These are phyloP conservation scores for Mycena capillaripes DNA, from an alignment of 768 basidiomycete genomes.

Conservation along the genomic window DNA sequence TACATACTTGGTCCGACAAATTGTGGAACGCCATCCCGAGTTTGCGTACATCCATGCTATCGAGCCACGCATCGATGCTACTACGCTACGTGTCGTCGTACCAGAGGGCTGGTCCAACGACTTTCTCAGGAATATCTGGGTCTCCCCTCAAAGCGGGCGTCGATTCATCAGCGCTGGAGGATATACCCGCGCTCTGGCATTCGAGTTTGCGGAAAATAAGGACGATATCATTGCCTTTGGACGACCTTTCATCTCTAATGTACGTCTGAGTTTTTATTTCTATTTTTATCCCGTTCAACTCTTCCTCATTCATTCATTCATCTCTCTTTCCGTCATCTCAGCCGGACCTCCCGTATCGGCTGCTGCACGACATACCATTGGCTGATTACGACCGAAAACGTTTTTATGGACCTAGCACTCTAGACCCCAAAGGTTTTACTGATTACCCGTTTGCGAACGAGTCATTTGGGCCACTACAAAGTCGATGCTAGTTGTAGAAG, in stretches of 20 bases:
- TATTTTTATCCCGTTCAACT: too few species aligned
- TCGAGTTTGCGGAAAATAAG: constrained; percentile 40
- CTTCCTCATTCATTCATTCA: too few species aligned
- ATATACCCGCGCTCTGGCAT: constrained; percentile 45
- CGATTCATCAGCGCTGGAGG: constrained; percentile 39
- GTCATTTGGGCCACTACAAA: neutral
- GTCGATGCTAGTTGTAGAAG: too few species aligned
- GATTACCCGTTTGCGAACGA: constrained; percentile 34
- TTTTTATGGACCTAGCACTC: constrained; percentile 22
- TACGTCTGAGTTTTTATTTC: neutral
- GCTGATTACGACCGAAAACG: constrained; percentile 11
- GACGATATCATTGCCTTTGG: constrained; percentile 33
- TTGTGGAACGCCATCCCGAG: constrained; percentile 58
- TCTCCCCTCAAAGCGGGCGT: neutral
- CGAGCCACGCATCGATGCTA: constrained; percentile 53
- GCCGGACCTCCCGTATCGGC: constrained; percentile 35
- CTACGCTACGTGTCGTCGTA: constrained; percentile 22
- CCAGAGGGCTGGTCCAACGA: constrained; percentile 27
- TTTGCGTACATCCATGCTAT: constrained; percentile 67
- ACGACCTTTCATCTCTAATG: constrained; percentile 38
- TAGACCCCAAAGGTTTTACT: constrained; percentile 30
- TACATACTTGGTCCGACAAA: constrained; percentile 58
- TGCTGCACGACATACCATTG: constrained; percentile 28
- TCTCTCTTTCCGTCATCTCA: neutral
- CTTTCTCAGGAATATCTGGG: constrained; percentile 14